Conservation (phyloP, 1,284 basidiomycete species). For the Psilocybe mexicana region DNA sequence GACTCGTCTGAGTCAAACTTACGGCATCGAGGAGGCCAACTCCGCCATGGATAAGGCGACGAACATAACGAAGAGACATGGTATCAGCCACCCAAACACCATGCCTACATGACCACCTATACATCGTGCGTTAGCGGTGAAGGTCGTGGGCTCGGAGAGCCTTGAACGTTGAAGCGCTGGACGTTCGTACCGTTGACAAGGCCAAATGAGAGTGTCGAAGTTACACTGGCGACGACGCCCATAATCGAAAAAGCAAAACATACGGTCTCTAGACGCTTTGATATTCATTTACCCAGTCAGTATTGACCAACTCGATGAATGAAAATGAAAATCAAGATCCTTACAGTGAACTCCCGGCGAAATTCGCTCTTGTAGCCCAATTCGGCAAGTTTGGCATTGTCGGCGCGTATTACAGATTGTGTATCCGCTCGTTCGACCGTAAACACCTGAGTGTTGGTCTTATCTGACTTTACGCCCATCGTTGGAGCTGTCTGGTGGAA, state of each 20-base stretch:
- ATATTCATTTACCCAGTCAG: neutral
- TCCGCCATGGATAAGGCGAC: slow-evolving; percentile 74
- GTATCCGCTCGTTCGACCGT: slow-evolving; percentile 17
- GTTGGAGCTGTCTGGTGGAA: neutral
- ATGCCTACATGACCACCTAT: slow-evolving; percentile 74
- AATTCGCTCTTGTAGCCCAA: slow-evolving; percentile 79
- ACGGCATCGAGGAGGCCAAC: slow-evolving; percentile 76
- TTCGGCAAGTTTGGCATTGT: slow-evolving; percentile 58
- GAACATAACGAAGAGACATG: slow-evolving; percentile 65
- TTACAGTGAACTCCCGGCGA: slow-evolving; percentile 73
- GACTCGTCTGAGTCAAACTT: slow-evolving; percentile 27
- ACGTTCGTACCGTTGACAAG: slow-evolving; percentile 50
- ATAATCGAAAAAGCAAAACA: slow-evolving; percentile 76
- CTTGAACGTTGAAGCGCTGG: neutral
- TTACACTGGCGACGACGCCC: slow-evolving; percentile 70
- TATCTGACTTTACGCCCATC: slow-evolving; percentile 20
- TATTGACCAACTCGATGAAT: neutral
- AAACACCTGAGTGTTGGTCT: slow-evolving; percentile 12
- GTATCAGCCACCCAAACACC: slow-evolving; percentile 79
- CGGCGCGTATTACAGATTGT: slow-evolving; percentile 40
- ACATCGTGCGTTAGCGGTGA: neutral
- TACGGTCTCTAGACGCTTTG: slow-evolving; percentile 60
- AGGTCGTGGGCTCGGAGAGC: neutral
- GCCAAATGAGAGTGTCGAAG: slow-evolving; percentile 66
- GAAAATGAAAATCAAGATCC: slow-evolving; percentile 15